Evolutionary conservation across 257 asterid species (phyloP).

Genomic region (Leonotis leonurus): DNA sequence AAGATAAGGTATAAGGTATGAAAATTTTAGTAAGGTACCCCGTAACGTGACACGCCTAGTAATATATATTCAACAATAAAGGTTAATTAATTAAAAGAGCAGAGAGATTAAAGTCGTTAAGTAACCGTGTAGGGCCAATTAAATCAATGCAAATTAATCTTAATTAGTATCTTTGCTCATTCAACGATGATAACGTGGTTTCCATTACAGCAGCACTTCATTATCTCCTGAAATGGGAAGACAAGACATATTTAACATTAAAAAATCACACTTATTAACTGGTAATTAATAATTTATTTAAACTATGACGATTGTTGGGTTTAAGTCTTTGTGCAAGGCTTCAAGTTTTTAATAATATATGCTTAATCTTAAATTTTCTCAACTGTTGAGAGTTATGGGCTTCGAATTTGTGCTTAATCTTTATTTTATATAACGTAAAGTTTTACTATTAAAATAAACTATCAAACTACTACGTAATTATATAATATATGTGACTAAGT

Average conservation of each 20-base stretch:
- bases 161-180: slow-evolving; percentile 21
- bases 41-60: too few species aligned
- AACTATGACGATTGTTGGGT: slow-evolving; percentile 4
- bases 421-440: not conserved
- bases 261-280: not conserved
- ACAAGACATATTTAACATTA: not conserved
- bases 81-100: too few species aligned
- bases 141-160: slow-evolving; percentile 25
- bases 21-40: too few species aligned
- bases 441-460: not conserved
- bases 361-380: slow-evolving; percentile 18
- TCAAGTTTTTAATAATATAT: not conserved
- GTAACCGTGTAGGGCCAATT: too few species aligned
- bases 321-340: slow-evolving; percentile 21
- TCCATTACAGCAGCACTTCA: not conserved
- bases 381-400: slow-evolving; percentile 25
- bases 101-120: too few species aligned
- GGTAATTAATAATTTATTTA: not conserved
- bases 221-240: not conserved
- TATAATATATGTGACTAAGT: not conserved
- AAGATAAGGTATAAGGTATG: too few species aligned
- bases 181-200: slow-evolving; percentile 23
- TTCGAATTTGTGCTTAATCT: not conserved
- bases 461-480: slow-evolving; percentile 20
- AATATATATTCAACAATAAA: too few species aligned